Percentiles rank a stretch among this genome's conserved stretches.
These are phyloP conservation scores for Nymphaea colorata DNA, from an alignment of 164 flowering plant genomes.

Conservation along the genomic window DNA sequence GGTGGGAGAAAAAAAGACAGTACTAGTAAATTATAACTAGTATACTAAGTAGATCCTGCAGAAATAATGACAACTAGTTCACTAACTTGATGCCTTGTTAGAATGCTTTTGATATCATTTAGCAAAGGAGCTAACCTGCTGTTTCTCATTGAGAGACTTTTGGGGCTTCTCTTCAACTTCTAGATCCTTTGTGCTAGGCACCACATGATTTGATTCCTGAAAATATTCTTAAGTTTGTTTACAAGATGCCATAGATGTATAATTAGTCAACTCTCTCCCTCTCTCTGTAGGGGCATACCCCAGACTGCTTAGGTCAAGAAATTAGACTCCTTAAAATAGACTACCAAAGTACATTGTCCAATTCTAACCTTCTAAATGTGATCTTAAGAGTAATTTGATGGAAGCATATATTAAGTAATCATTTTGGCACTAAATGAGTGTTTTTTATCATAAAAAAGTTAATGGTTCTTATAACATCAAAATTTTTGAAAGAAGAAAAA, in stretches of 20 bases:
- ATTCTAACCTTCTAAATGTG: not conserved
- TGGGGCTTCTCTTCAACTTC: conserved; percentile 83
- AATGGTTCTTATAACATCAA: too few species aligned
- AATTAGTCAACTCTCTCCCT: not conserved
- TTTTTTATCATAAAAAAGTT: too few species aligned
- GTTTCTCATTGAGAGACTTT: conserved; percentile 85
- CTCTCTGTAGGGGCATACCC: not conserved
- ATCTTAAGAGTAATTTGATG: too few species aligned
- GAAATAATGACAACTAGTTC: not conserved
- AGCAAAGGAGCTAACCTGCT: conserved; percentile 43
- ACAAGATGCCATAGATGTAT: not conserved
- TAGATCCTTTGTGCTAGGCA: conserved; percentile 43
- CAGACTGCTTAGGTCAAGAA: not conserved
- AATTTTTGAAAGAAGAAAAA: too few species aligned
- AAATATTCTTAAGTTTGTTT: conserved; percentile 4
- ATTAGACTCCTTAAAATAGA: not conserved
- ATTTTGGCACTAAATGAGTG: too few species aligned
- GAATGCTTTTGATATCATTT: not conserved
- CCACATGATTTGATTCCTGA: conserved; percentile 44
- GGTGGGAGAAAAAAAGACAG: not conserved
- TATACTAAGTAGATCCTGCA: too few species aligned
- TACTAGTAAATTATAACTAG: not conserved
- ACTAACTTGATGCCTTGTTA: not conserved
- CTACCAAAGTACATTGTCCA: not conserved
- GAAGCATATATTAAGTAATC: too few species aligned